Conservation (phyloP, 208 protist genomes). For the Crithidia sp. region DNA sequence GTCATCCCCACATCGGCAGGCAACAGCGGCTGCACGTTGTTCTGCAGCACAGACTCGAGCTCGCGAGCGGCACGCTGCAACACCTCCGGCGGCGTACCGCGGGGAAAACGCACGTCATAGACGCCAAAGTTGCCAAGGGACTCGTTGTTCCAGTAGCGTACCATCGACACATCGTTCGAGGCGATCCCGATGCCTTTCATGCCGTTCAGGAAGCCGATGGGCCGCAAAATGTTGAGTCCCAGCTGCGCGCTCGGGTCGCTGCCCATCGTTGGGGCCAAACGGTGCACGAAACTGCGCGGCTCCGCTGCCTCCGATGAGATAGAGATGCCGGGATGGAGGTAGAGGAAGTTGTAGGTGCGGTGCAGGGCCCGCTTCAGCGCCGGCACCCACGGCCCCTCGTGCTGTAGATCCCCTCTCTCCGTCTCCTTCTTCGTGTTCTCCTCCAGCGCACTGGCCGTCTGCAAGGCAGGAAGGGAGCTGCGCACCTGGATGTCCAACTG, state of each 20-base stretch:
- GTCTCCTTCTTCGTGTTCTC: background rate
- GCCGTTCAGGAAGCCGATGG: slow-evolving; percentile 78
- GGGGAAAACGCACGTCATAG: slow-evolving; percentile 81
- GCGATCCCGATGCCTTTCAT: slow-evolving; percentile 79
- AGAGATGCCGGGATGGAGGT: slow-evolving; percentile 66
- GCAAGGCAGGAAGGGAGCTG: slow-evolving; percentile 34
- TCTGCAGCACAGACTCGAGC: slow-evolving; percentile 36
- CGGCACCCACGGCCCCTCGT: slow-evolving; percentile 59
- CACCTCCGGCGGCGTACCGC: slow-evolving; percentile 62
- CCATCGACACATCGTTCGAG: slow-evolving; percentile 86
- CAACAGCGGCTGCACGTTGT: slow-evolving; percentile 44
- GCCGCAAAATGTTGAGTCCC: slow-evolving; percentile 82
- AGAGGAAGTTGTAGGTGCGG: slow-evolving; percentile 75
- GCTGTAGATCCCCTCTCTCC: background rate
- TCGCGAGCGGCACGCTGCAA: slow-evolving; percentile 40
- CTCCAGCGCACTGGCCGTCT: background rate
- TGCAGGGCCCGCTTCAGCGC: slow-evolving; percentile 86
- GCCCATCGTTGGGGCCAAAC: slow-evolving; percentile 57
- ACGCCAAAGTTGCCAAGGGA: slow-evolving; percentile 85
- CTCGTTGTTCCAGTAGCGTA: slow-evolving; percentile 92
- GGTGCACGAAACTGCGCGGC: slow-evolving; percentile 87
- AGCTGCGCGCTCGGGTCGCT: slow-evolving; percentile 33
- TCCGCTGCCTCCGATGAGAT: slow-evolving; percentile 75
- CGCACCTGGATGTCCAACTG: slow-evolving; percentile 76
- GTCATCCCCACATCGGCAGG: slow-evolving; percentile 45